Base-by-base conservation (phyloP, 1,139 yeast species). In the Hyphopichia pseudoburtonii region DNA sequence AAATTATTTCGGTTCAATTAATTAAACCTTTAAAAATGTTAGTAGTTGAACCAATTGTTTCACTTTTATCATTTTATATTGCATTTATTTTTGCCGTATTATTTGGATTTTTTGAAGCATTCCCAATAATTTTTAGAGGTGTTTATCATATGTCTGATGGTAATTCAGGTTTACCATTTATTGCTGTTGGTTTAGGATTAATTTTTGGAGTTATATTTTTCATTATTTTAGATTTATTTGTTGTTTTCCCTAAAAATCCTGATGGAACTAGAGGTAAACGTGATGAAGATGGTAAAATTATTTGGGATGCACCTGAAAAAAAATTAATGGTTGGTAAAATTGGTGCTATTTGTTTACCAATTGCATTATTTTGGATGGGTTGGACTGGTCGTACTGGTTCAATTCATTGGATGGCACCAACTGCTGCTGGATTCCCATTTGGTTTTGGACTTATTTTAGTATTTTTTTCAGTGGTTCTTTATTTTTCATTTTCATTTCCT, bases 351-450 rank as follows among this genome's bases (percentile, higher is more conserved):
- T 71, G 78, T 17, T 64, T 86, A 43, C 90, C 90, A 14, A 66
- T 80, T 32, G 73, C 87, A 0, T 67, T 86, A 41, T 86, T 86
- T 60, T 86, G 94, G 94, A 69, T 85, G 42, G 95, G 84, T 11
- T 86, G 95, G 95, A 73, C 90, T 3, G 76, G 87, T 5, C 73
- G 77, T 51, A 34, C 37, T 5, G 44, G 52, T 2, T 44, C 64
- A n/a, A 78, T 85, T 22, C 94, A 86, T 58, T 87, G 94, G 94
- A 80, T 85, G 66, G 84, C 80, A 12, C 89, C 95, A 10, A 70
- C 82, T 31, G 77, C 85, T 23, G 80, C 92, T 1, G 89, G 88
- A 45, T 72, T 80, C 28, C 83, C 89, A 28, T 85, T 85, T 54
- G 90, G 92, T 1, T 81, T 81, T 52, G 87, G 92, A 2, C 68